Evolutionary conservation across 202 grass and related monocot species (phyloP).

Genomic region (Bolboschoenoplectus hybrid): DNA sequence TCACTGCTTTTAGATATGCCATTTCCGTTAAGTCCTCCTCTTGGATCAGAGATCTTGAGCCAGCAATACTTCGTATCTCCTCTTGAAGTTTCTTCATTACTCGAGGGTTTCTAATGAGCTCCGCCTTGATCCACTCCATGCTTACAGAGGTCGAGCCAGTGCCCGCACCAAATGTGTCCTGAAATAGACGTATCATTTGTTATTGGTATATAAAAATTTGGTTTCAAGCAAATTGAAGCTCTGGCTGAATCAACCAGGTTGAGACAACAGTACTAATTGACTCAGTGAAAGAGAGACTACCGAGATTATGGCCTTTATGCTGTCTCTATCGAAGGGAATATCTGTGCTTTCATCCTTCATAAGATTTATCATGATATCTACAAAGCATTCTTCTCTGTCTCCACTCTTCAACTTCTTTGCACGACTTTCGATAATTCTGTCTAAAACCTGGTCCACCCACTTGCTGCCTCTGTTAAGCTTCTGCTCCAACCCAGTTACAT

Average conservation of each 20-base stretch:
- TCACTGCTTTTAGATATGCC: conserved; percentile 44
- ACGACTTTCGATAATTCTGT: not conserved
- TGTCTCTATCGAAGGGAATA: not conserved
- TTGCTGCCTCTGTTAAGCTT: not conserved
- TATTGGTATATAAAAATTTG: not conserved
- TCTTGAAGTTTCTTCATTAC: conserved; percentile 24
- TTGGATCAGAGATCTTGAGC: conserved; percentile 35
- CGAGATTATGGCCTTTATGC: not conserved
- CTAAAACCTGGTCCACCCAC: not conserved
- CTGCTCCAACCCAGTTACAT: not conserved
- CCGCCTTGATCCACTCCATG: conserved; percentile 24
- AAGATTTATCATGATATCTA: conserved; percentile 5
- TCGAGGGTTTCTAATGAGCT: conserved; percentile 26
- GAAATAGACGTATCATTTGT: conserved; percentile 20
- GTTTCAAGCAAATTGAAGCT: not conserved
- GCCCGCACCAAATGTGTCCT: conserved; percentile 21
- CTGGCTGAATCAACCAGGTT: not conserved
- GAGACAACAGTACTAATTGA: not conserved
- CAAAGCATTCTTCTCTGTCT: not conserved
- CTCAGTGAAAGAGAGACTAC: conserved; percentile 3
- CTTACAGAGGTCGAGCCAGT: not conserved
- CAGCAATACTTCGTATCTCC: conserved; percentile 42
- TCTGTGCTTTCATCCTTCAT: not conserved
- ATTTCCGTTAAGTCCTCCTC: conserved; percentile 42
- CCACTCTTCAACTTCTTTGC: not conserved